Conservation (phyloP, 306 rosid genomes). For the Fagus sylvatica region DNA sequence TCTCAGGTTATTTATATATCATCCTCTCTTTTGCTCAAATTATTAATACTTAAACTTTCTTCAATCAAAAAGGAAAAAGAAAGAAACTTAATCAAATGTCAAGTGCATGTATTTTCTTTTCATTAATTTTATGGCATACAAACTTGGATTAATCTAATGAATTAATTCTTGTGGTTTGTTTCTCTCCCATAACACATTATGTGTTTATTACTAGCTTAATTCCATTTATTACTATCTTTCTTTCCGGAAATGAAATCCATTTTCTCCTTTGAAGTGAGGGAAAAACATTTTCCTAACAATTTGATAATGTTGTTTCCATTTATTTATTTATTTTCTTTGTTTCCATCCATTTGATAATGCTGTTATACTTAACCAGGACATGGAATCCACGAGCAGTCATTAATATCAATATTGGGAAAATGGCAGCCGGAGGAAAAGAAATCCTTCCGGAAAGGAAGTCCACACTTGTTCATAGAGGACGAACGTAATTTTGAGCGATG, state of each 20-base stretch:
- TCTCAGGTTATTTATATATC: slow-evolving; percentile 69
- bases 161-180: background rate
- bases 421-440: slow-evolving; percentile 62
- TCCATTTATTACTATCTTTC: too few relatives aligned
- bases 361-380: slow-evolving; percentile 52
- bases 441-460: slow-evolving; percentile 58
- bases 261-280: background rate
- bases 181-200: too few relatives aligned
- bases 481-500: slow-evolving; percentile 78
- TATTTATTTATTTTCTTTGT: too few relatives aligned
- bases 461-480: slow-evolving; percentile 58
- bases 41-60: background rate
- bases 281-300: background rate
- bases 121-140: background rate
- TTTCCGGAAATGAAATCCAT: background rate
- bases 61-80: too few relatives aligned
- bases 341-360: too few relatives aligned
- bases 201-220: too few relatives aligned
- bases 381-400: slow-evolving; percentile 81
- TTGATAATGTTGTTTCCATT: too few relatives aligned
- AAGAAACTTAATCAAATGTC: background rate
- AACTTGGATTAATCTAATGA: background rate
- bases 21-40: background rate
- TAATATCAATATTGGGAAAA: slow-evolving; percentile 63
- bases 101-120: background rate